Base-by-base conservation (phyloP, 1,284 basidiomycete genomes). In the Trichosporon asahii region DNA sequence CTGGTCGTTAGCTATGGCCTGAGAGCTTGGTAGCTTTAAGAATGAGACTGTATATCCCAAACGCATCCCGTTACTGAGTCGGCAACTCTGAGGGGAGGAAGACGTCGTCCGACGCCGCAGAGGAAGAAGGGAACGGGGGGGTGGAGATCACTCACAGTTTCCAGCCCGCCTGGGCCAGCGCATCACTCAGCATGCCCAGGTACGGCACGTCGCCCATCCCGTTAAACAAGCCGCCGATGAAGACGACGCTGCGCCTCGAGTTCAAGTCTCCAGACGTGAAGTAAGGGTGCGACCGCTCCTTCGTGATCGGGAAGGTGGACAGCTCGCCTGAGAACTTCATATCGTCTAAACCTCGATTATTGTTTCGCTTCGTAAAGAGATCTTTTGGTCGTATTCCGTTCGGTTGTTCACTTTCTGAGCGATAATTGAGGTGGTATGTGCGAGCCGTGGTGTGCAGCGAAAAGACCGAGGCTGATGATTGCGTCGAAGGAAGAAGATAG, bases 181-280 rank as follows among this genome's bases (percentile, higher is more conserved):
- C 75, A 1, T 71, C 71, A 0, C 74, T 74, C 23, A 85, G 68
- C 14, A 65, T 65, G 12, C 68, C 63, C 2, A 77, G 69, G 67
- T 81, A 85, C 6, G 77, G 74, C 6, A 82, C 79, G 31, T 75
- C 76, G 1, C 74, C 76, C 21, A 83, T 37, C 1, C 83, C 83
- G 65, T 83, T 80, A 11, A 72, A 76, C 64, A 85, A 71, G 0
- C 84, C 84, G 23, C 82, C 82, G 33, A 85, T 79, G 69, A 84
- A 81, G 60, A 83, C 69, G 9, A 83, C 75, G 2, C 78, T 79
- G 35, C 71, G 73, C 15, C 68, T 27, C 9, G 78, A 70, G 0
- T 25, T 23, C 4, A 76, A 61, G 66, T 79, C 77, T n/a, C 81
- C 81, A 0, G 76, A 78, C 14, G 74, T 74, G 70, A 83, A 81